phyloP scores from a whole-genome alignment of 2,329 filamentous ascomycete species.

The Erysiphe pulchra region DNA sequence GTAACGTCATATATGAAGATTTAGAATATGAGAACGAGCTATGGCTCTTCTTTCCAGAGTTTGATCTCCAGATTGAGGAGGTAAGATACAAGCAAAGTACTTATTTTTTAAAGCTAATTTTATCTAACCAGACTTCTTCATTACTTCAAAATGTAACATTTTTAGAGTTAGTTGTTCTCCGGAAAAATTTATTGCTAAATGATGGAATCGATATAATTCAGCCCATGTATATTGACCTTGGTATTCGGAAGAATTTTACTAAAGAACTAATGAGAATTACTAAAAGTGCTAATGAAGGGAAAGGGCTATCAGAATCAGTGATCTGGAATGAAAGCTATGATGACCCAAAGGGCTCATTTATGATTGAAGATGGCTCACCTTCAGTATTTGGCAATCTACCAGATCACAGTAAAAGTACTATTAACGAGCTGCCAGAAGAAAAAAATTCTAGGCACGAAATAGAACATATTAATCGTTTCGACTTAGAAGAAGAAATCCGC shows the following conservation, averaged over 20 bases:
- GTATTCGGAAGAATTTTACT: constrained; percentile 25
- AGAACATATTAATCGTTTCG: background rate
- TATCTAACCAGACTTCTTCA: constrained; percentile 19
- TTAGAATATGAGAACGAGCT: constrained; percentile 30
- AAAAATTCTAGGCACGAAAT: background rate
- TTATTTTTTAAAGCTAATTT: constrained; percentile 9
- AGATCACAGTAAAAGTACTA: background rate
- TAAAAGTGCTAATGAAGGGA: constrained; percentile 26
- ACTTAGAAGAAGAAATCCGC: background rate
- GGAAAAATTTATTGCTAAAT: constrained; percentile 30
- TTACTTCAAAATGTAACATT: constrained; percentile 23
- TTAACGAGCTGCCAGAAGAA: background rate
- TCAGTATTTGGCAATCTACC: background rate
- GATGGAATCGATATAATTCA: constrained; percentile 26
- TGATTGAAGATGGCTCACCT: background rate
- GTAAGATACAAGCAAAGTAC: constrained; percentile 16
- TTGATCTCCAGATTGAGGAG: constrained; percentile 30
- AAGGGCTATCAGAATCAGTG: constrained; percentile 17
- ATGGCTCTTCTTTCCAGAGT: constrained; percentile 24
- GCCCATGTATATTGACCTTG: constrained; percentile 31
- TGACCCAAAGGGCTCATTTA: background rate
- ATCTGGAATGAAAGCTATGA: constrained; percentile 9
- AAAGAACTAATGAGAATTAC: constrained; percentile 25
- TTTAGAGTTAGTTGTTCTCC: constrained; percentile 30
- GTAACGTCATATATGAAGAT: constrained; percentile 25